These are phyloP conservation scores for Melanopsichium pennsylvanicum DNA, from an alignment of 1,284 basidiomycete genomes.

Conservation along the genomic window DNA sequence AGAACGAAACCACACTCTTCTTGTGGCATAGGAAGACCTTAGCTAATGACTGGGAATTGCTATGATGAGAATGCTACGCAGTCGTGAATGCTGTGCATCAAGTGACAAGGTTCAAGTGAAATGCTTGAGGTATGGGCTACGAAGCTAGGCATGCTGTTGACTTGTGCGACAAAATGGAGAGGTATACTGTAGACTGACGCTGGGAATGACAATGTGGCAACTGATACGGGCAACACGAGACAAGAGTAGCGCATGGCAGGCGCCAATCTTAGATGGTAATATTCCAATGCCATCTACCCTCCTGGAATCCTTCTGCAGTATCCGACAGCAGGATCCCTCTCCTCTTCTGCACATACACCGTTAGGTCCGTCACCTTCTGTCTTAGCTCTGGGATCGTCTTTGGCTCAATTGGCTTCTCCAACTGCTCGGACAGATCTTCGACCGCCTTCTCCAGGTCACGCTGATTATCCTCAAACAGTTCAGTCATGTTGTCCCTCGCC, in stretches of 20 bases:
- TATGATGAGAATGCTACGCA: too few species aligned
- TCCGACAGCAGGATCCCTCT: slow-evolving; percentile 94
- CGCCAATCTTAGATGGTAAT: slow-evolving; percentile 31
- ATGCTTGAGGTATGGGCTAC: too few species aligned
- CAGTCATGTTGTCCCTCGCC: slow-evolving; percentile 86
- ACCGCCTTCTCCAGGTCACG: slow-evolving; percentile 94
- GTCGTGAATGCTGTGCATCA: too few species aligned
- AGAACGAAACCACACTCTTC: too few species aligned
- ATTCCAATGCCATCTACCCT: slow-evolving; percentile 73
- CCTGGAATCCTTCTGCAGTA: slow-evolving; percentile 87
- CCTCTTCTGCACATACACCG: slow-evolving; percentile 89
- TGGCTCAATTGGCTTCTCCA: slow-evolving; percentile 88
- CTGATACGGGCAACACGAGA: background rate
- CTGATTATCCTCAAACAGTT: slow-evolving; percentile 97
- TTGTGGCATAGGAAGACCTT: too few species aligned
- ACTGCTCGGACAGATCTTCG: slow-evolving; percentile 88
- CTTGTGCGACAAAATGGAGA: too few species aligned
- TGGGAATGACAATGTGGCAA: too few species aligned
- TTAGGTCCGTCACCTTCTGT: slow-evolving; percentile 84
- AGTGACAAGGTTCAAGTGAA: too few species aligned
- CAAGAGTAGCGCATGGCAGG: too few species aligned
- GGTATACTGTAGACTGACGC: too few species aligned
- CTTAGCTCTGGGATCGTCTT: slow-evolving; percentile 82
- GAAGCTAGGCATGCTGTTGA: too few species aligned
- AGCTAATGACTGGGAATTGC: too few species aligned